A percentile compares a stretch with the other conserved stretches of the same genome.
Evolutionary conservation across 2,329 filamentous ascomycete species (phyloP).

Genomic region (Colletotrichum sp.): DNA sequence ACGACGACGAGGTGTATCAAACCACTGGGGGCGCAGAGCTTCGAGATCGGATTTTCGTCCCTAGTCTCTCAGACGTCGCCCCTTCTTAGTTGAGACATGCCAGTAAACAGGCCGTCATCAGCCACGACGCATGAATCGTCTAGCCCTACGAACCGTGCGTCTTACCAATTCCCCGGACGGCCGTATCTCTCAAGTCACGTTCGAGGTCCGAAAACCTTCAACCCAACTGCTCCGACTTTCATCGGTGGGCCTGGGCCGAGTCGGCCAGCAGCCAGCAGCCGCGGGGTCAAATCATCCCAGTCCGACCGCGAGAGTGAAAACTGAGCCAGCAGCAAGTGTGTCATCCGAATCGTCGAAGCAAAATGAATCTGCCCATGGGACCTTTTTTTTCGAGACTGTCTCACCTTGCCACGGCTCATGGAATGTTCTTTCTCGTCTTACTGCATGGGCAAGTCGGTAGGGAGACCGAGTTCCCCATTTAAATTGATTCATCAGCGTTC

Average conservation of each 20-base stretch:
- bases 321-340: background rate
- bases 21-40: background rate
- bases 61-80: constrained; percentile 9
- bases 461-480: background rate
- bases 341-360: background rate
- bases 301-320: background rate
- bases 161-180: background rate
- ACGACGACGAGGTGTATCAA: background rate
- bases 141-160: constrained; percentile 11
- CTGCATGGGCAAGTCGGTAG: background rate
- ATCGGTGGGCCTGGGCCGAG: background rate
- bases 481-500: background rate
- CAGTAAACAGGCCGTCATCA: constrained; percentile 1
- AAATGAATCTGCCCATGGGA: background rate
- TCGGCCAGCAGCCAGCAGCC: background rate
- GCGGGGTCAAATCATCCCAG: background rate
- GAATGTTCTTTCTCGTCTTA: background rate
- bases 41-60: constrained; percentile 3
- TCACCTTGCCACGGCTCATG: background rate
- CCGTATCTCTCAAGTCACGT: background rate
- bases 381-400: background rate
- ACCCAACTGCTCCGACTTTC: background rate
- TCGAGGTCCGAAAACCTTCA: background rate
- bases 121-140: background rate
- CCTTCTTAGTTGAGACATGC: constrained; percentile 15